Conservation (phyloP, 2,329 filamentous ascomycete species). For the Colletotrichum somersetense region DNA sequence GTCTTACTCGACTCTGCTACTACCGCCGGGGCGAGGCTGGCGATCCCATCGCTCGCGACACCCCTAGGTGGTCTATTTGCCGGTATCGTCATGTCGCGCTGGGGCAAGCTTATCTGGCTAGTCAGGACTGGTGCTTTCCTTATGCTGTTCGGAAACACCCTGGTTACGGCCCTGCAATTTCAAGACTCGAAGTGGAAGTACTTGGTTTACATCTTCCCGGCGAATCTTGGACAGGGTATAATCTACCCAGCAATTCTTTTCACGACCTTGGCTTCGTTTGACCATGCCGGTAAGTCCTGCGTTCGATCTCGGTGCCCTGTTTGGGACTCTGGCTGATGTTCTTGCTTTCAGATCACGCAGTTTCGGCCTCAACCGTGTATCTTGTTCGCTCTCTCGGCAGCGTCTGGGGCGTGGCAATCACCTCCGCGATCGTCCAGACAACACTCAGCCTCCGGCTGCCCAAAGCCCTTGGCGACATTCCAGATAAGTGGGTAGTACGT, state of each 20-base stretch:
- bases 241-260: slow-evolving; percentile 71
- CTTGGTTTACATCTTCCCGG: slow-evolving; percentile 67
- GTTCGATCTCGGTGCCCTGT: neutral
- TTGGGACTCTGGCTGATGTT: slow-evolving; percentile 4
- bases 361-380: slow-evolving; percentile 73
- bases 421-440: slow-evolving; percentile 73
- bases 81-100: slow-evolving; percentile 70
- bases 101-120: slow-evolving; percentile 64
- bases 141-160: slow-evolving; percentile 66
- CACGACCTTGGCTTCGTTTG: slow-evolving; percentile 72
- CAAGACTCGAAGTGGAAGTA: slow-evolving; percentile 67
- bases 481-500: slow-evolving; percentile 70
- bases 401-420: slow-evolving; percentile 74
- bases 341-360: slow-evolving; percentile 66
- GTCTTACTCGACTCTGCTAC: slow-evolving; percentile 74
- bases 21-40: slow-evolving; percentile 72
- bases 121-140: slow-evolving; percentile 64
- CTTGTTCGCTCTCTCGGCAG: slow-evolving; percentile 73
- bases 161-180: slow-evolving; percentile 63
- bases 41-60: slow-evolving; percentile 71
- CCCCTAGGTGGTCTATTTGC: slow-evolving; percentile 68
- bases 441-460: slow-evolving; percentile 67
- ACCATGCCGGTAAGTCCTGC: slow-evolving; percentile 65
- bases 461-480: slow-evolving; percentile 64
- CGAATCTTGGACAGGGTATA: slow-evolving; percentile 71